A percentile compares a stretch with the other conserved stretches of the same genome.
phyloP scores from a whole-genome alignment of 1,284 basidiomycete species.

The Sanghuangporus sanghuang region DNA sequence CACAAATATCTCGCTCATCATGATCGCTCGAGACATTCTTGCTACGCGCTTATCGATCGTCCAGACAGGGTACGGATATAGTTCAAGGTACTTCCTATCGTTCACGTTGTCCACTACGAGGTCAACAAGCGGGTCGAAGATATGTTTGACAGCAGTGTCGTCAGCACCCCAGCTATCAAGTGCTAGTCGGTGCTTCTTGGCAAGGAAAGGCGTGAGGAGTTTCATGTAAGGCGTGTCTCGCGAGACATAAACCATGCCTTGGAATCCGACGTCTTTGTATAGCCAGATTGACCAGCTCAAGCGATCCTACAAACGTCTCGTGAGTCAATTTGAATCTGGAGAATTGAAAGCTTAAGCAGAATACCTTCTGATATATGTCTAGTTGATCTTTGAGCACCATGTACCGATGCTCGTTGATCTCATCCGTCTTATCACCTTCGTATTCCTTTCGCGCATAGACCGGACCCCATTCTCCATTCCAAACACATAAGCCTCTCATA shows the following conservation, averaged over 20 bases:
- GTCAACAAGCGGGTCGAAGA: slow-evolving; percentile 54
- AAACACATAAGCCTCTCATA: slow-evolving; percentile 55
- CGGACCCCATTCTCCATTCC: slow-evolving; percentile 76
- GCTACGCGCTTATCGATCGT: slow-evolving; percentile 28
- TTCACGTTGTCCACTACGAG: slow-evolving; percentile 47
- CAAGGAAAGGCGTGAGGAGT: slow-evolving; percentile 56
- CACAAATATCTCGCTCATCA: slow-evolving; percentile 34
- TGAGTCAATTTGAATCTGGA: not conserved
- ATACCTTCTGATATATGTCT: slow-evolving; percentile 61
- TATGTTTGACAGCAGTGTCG: slow-evolving; percentile 37
- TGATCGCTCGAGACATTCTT: slow-evolving; percentile 30
- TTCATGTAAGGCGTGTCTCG: slow-evolving; percentile 66
- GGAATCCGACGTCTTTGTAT: slow-evolving; percentile 84
- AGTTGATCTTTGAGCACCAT: slow-evolving; percentile 69
- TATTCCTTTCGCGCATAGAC: slow-evolving; percentile 56
- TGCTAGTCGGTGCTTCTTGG: slow-evolving; percentile 57
- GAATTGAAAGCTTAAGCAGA: not conserved
- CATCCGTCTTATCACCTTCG: slow-evolving; percentile 52
- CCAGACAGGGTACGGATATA: slow-evolving; percentile 53
- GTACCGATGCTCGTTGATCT: slow-evolving; percentile 64
- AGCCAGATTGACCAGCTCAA: slow-evolving; percentile 82
- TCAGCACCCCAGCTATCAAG: slow-evolving; percentile 64
- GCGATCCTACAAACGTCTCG: slow-evolving; percentile 39
- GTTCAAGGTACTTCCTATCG: slow-evolving; percentile 32
- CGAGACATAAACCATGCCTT: slow-evolving; percentile 74